Evolutionary conservation across 305 asterid genomes (phyloP).

Genomic region (Petunia hybrid): DNA sequence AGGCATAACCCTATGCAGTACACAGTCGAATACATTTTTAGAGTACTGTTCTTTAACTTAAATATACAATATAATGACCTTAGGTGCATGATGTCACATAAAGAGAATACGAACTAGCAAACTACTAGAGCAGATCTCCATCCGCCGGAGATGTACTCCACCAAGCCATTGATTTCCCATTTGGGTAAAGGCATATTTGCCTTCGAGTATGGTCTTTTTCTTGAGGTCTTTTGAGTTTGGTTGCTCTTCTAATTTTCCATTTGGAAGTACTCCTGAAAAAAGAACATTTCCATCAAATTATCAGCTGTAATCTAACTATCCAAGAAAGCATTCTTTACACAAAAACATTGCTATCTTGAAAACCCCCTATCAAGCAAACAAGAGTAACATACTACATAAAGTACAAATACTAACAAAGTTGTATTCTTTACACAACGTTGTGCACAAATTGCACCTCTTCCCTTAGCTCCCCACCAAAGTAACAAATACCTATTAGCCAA

Average conservation of each 20-base stretch:
- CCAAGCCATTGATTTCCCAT: constrained; percentile 81
- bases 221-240: constrained; percentile 61
- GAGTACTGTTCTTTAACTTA: constrained; percentile 2
- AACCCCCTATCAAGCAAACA: constrained; percentile 13
- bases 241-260: constrained; percentile 80
- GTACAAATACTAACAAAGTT: no score
- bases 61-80: not conserved
- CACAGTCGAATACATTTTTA: not conserved
- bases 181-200: constrained; percentile 68
- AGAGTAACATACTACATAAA: not conserved
- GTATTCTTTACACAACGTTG: no score
- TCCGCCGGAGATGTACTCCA: constrained; percentile 85
- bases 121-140: not conserved
- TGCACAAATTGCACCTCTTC: no score
- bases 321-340: constrained; percentile 5
- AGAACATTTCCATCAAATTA: constrained; percentile 1
- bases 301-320: not conserved
- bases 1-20: constrained; percentile 2
- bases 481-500: not conserved
- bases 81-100: constrained; percentile 2
- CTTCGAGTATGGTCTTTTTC: constrained; percentile 59
- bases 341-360: not conserved
- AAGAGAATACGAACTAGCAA: not conserved
- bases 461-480: no score
- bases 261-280: constrained; percentile 68